Conservation (phyloP, 352 stramenopile genomes). For the Peronospora tabacina region DNA sequence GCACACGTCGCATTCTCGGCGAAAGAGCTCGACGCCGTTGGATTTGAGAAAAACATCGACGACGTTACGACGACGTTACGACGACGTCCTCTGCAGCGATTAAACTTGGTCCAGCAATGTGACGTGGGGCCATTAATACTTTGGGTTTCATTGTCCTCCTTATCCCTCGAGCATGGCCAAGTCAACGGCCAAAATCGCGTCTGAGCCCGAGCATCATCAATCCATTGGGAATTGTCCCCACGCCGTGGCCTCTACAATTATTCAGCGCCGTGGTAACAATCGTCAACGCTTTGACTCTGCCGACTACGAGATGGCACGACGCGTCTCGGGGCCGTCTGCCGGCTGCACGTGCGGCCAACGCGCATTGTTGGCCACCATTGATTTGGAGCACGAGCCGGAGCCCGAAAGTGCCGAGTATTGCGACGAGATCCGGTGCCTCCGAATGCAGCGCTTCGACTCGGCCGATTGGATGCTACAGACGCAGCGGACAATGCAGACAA, state of each 20-base stretch:
- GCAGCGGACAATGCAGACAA: slow-evolving; percentile 17
- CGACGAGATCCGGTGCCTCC: slow-evolving; percentile 45
- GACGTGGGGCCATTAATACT: slow-evolving; percentile 14
- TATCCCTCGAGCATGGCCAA: slow-evolving; percentile 13
- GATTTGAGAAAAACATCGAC: slow-evolving; percentile 8
- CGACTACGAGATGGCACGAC: slow-evolving; percentile 47
- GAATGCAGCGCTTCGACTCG: slow-evolving; percentile 66
- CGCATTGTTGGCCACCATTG: slow-evolving; percentile 18
- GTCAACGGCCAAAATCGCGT: slow-evolving; percentile 10
- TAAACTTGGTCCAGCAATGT: background rate
- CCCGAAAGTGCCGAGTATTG: slow-evolving; percentile 17
- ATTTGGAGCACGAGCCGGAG: slow-evolving; percentile 38
- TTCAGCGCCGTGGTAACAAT: slow-evolving; percentile 42
- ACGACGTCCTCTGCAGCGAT: background rate
- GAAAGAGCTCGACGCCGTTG: slow-evolving; percentile 1
- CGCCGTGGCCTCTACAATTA: slow-evolving; percentile 36
- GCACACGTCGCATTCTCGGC: slow-evolving; percentile 13
- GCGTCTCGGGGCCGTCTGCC: slow-evolving; percentile 16
- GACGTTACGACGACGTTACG: slow-evolving; percentile 8
- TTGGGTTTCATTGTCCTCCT: slow-evolving; percentile 9
- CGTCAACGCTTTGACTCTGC: slow-evolving; percentile 73
- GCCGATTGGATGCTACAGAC: slow-evolving; percentile 55
- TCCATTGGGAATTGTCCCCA: slow-evolving; percentile 12
- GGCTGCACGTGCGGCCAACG: slow-evolving; percentile 24
- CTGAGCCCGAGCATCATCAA: slow-evolving; percentile 18